phyloP scores from a whole-genome alignment of 106 monocot genomes.

The Dendrobium officinale region DNA sequence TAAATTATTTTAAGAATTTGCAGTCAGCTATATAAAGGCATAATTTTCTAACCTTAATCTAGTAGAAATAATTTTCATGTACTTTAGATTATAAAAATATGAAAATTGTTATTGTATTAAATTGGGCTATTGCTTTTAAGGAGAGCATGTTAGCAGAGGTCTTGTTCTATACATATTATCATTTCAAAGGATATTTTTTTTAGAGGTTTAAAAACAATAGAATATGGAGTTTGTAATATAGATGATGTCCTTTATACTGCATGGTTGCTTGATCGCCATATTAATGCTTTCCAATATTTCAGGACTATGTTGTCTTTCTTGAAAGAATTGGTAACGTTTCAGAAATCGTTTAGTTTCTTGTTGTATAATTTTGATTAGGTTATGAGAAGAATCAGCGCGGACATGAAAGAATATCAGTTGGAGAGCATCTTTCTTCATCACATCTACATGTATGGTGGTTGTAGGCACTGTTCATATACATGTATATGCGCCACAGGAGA shows the following conservation, averaged over 20 bases:
- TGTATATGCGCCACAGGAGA: slow-evolving; percentile 98
- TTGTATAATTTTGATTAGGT: slow-evolving; percentile 43
- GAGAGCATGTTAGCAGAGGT: background rate
- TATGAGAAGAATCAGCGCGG: slow-evolving; percentile 66
- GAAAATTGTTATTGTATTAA: background rate
- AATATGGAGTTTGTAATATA: background rate
- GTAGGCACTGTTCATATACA: slow-evolving; percentile 92
- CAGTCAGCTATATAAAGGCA: background rate
- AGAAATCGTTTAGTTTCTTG: background rate
- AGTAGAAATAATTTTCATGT: background rate
- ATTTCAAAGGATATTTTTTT: background rate
- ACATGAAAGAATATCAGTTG: slow-evolving; percentile 95
- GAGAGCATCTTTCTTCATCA: slow-evolving; percentile 98
- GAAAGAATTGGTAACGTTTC: background rate
- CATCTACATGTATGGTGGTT: slow-evolving; percentile 95
- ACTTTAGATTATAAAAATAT: background rate
- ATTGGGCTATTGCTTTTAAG: background rate
- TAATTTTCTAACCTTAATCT: background rate
- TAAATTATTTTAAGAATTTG: no score
- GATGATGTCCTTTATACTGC: background rate
- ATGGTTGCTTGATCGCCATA: background rate
- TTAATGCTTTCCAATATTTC: background rate
- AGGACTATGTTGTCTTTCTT: background rate
- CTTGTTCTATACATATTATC: background rate
- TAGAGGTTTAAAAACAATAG: background rate